Percentiles rank a stretch among this genome's conserved stretches.
Evolutionary conservation across 106 monocot genomes (phyloP).

Genomic region (Allium fistulosum): DNA sequence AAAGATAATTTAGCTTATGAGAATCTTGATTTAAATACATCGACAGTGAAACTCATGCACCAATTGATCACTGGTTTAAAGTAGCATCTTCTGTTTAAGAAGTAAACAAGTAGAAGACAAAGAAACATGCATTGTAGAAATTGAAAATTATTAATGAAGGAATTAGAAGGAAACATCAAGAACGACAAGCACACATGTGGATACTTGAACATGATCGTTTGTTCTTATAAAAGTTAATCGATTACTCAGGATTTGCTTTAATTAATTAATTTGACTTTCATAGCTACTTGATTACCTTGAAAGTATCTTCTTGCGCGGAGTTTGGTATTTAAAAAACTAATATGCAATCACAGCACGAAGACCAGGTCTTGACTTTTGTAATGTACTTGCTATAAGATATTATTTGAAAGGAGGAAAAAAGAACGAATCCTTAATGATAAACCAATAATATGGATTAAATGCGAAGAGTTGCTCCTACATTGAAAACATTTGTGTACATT

Average conservation of each 20-base stretch:
- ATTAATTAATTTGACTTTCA: background rate
- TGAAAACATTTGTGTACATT: conserved; percentile 17
- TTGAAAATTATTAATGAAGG: background rate
- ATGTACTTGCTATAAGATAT: conserved; percentile 2
- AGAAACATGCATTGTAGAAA: background rate
- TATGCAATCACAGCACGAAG: conserved; percentile 1
- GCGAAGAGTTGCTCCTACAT: background rate
- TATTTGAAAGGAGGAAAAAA: conserved; percentile 3
- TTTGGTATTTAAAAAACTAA: conserved; percentile 1
- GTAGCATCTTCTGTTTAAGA: background rate
- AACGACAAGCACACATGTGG: background rate
- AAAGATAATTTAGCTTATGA: background rate
- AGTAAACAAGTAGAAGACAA: background rate
- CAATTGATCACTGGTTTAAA: background rate
- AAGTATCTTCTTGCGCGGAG: background rate
- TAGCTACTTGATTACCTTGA: background rate
- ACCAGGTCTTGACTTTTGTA: background rate
- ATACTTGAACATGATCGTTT: background rate
- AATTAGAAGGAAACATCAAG: background rate
- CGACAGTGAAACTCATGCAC: background rate
- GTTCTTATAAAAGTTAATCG: background rate
- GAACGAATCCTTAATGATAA: no score
- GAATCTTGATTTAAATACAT: background rate
- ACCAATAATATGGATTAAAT: no score
- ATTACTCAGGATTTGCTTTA: background rate